These are phyloP conservation scores for Fusarium clavum DNA, from an alignment of 2,329 filamentous ascomycete genomes.

Conservation along the genomic window DNA sequence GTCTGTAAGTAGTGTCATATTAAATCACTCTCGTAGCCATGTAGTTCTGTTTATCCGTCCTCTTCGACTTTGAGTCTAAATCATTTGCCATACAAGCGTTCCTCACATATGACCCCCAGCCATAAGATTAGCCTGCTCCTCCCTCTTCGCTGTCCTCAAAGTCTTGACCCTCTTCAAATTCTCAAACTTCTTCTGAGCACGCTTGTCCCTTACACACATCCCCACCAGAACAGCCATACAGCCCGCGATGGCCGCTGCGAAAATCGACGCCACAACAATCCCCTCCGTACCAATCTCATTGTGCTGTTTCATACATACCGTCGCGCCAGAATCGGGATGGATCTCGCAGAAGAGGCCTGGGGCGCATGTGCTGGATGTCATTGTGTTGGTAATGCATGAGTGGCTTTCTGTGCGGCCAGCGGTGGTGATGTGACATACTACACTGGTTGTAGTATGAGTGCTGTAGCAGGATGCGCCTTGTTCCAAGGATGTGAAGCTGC, in stretches of 20 bases:
- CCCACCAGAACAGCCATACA: constrained; percentile 11
- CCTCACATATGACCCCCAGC: background rate
- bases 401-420: constrained; percentile 16
- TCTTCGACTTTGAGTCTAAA: background rate
- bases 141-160: background rate
- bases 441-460: constrained; percentile 18
- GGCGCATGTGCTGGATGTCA: constrained; percentile 22
- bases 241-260: constrained; percentile 1
- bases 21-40: background rate
- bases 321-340: constrained; percentile 11
- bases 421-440: constrained; percentile 21
- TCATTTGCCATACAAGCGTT: background rate
- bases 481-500: background rate
- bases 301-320: constrained; percentile 19
- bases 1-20: background rate
- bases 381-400: constrained; percentile 10
- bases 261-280: constrained; percentile 9
- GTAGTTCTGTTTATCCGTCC: background rate
- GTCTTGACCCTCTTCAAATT: constrained; percentile 12
- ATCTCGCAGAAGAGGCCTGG: constrained; percentile 15
- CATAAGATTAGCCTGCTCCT: constrained; percentile 10
- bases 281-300: constrained; percentile 13
- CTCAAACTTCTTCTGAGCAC: constrained; percentile 4
- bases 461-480: constrained; percentile 23
- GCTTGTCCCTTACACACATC: constrained; percentile 13